Conservation (phyloP, 495 filamentous ascomycete species). For the Aspergillus conjunctus region DNA sequence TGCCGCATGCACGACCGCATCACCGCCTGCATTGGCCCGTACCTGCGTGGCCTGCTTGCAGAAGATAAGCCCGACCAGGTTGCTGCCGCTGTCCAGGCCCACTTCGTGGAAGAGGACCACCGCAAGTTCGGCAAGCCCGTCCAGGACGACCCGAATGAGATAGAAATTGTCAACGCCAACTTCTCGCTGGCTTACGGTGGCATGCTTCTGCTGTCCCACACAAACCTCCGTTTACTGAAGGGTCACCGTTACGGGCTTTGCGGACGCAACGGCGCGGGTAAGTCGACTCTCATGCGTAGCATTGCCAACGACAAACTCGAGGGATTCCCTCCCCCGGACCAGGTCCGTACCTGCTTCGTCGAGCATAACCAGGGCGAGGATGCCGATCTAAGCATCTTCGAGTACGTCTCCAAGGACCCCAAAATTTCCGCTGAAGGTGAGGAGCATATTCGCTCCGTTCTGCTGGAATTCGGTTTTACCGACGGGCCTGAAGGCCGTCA, state of each 20-base stretch:
- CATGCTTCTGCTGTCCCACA: conserved; percentile 96
- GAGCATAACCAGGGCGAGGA: conserved; percentile 99
- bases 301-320: conserved; percentile 96
- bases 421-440: conserved; percentile 70
- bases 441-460: conserved; percentile 78
- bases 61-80: conserved; percentile 59
- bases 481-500: conserved; percentile 86
- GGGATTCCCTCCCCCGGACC: conserved; percentile 89
- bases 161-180: conserved; percentile 96
- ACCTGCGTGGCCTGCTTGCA: conserved; percentile 70
- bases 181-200: conserved; percentile 98
- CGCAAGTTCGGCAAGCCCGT: conserved; percentile 84
- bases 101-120: conserved; percentile 78
- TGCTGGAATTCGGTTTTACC: conserved; percentile 92
- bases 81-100: conserved; percentile 64
- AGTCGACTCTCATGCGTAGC: conserved; percentile 96
- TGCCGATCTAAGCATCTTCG: conserved; percentile 90
- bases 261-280: conserved; percentile 94
- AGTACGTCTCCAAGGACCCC: conserved; percentile 86
- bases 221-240: conserved; percentile 90
- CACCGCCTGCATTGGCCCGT: conserved; percentile 63
- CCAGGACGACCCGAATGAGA: conserved; percentile 81
- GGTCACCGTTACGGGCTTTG: conserved; percentile 97
- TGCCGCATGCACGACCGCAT: conserved; percentile 77
- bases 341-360: conserved; percentile 94